Evolutionary conservation across 345 rosid genomes (phyloP).

Genomic region (Hibiscus syriacus): DNA sequence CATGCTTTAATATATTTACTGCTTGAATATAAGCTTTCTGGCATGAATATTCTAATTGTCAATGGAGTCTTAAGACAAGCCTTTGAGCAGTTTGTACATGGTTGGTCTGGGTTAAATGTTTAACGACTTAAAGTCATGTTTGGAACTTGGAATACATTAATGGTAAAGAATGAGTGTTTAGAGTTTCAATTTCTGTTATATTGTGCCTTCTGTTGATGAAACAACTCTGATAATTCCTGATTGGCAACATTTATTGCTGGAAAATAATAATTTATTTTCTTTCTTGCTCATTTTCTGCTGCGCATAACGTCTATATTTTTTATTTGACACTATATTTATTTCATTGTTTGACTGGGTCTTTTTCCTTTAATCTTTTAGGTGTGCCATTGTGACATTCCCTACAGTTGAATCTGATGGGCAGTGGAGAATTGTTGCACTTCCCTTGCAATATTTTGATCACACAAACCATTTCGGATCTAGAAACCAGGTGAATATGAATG

Average conservation of each 20-base stretch:
- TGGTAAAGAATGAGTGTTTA: not conserved
- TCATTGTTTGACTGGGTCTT: not conserved
- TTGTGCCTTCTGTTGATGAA: not conserved
- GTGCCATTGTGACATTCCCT: constrained; percentile 23
- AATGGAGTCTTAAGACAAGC: no score
- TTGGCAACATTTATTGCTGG: not conserved
- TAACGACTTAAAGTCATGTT: not conserved
- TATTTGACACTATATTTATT: not conserved
- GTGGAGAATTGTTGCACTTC: constrained; percentile 29
- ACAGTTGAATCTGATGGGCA: constrained; percentile 26
- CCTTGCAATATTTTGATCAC: constrained; percentile 24
- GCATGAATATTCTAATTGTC: no score
- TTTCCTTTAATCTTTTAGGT: constrained; percentile 17
- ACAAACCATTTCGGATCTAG: constrained; percentile 18
- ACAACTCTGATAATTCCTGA: not conserved
- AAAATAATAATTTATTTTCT: not conserved
- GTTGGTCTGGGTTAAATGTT: no score
- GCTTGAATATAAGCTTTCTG: not conserved
- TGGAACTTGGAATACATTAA: not conserved
- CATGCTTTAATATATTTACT: not conserved
- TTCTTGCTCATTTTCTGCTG: not conserved
- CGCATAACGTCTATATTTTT: not conserved
- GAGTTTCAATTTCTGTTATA: not conserved
- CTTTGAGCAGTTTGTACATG: no score
- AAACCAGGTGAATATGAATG: constrained; percentile 27